Evolutionary conservation across 2,329 filamentous ascomycete species (phyloP).

Genomic region (Ceratocystis colombiana): DNA sequence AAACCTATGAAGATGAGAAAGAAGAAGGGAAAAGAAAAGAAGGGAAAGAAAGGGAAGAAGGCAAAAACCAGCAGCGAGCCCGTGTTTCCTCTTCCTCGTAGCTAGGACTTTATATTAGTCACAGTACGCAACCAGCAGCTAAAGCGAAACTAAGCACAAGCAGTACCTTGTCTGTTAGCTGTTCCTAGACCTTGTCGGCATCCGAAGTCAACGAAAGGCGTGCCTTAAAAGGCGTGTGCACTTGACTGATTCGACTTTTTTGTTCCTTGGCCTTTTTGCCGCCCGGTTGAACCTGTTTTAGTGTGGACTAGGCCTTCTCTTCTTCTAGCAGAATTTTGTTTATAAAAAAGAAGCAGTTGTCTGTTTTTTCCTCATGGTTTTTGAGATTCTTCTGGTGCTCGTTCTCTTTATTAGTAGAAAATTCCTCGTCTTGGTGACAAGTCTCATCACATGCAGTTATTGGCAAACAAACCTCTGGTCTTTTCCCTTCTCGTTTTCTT

Average conservation of each 20-base stretch:
- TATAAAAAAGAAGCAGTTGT: background rate
- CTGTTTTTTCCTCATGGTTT: background rate
- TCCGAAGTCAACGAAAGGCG: background rate
- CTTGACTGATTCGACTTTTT: background rate
- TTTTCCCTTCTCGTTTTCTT: constrained; percentile 1
- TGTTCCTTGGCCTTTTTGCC: background rate
- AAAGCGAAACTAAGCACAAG: too few species aligned
- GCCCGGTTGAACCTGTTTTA: too few species aligned
- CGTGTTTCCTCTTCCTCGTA: too few species aligned
- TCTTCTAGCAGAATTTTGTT: too few species aligned
- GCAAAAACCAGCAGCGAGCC: too few species aligned
- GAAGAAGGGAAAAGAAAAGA: too few species aligned
- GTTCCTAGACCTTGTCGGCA: background rate
- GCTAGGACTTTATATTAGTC: background rate
- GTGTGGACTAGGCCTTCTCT: too few species aligned
- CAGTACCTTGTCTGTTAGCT: too few species aligned
- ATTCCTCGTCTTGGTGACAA: too few species aligned
- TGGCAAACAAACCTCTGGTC: background rate
- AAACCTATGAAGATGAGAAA: too few species aligned
- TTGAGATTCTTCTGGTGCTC: background rate
- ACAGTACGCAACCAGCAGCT: background rate
- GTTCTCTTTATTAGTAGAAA: too few species aligned
- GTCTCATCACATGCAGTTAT: background rate
- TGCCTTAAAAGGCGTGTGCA: background rate
- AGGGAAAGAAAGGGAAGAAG: too few species aligned